Conservation (phyloP, 768 basidiomycete genomes). For the Lactarius hatsudake region DNA sequence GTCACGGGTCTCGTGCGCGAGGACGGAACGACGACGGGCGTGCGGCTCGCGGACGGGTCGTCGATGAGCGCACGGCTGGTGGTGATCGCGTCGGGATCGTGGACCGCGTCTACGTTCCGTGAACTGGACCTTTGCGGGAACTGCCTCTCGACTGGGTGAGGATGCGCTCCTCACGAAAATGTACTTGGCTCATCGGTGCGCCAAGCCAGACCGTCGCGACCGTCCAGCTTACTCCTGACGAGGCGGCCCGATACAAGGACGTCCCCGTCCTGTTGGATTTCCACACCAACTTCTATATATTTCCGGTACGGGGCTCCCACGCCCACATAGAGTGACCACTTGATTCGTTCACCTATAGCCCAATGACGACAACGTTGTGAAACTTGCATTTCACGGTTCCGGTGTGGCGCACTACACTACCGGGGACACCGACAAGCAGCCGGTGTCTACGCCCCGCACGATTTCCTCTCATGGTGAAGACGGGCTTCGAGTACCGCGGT, state of each 20-base stretch:
- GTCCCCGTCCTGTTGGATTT: slow-evolving; percentile 76
- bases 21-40: slow-evolving; percentile 49
- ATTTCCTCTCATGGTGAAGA: slow-evolving; percentile 52
- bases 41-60: slow-evolving; percentile 58
- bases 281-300: slow-evolving; percentile 71
- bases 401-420: slow-evolving; percentile 56
- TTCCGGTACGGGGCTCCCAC: slow-evolving; percentile 56
- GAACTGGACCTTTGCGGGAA: slow-evolving; percentile 47
- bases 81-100: slow-evolving; percentile 73
- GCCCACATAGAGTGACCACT: not conserved
- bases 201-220: slow-evolving; percentile 75
- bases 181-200: not conserved
- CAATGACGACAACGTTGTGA: slow-evolving; percentile 64
- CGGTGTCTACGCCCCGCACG: slow-evolving; percentile 78
- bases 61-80: slow-evolving; percentile 56
- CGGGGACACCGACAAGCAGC: slow-evolving; percentile 31
- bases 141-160: slow-evolving; percentile 79
- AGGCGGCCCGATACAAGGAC: slow-evolving; percentile 56
- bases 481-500: slow-evolving; percentile 65
- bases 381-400: slow-evolving; percentile 71
- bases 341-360: slow-evolving; percentile 45
- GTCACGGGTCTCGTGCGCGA: slow-evolving; percentile 51
- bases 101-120: slow-evolving; percentile 82
- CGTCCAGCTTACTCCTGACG: slow-evolving; percentile 70
- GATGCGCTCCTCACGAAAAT: no score